Evolutionary conservation across 495 filamentous ascomycete genomes (phyloP).

Genomic region (Friedmanniomyces endolithicus): DNA sequence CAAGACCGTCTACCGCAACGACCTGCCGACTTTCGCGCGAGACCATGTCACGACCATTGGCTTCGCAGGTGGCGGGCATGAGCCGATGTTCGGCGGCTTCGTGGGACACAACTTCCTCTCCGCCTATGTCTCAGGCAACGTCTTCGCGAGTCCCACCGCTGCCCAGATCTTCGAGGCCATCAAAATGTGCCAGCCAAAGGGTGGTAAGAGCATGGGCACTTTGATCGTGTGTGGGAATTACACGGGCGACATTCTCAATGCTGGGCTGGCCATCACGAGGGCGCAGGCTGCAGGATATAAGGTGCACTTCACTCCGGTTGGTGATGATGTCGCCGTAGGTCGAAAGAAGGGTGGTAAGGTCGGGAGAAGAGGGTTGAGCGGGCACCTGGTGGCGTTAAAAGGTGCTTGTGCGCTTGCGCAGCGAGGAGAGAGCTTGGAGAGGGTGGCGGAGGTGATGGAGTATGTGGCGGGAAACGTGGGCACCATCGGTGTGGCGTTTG

Average conservation of each 20-base stretch:
- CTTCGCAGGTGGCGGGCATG: conserved; percentile 22
- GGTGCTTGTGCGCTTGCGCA: conserved; percentile 18
- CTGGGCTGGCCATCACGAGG: conserved; percentile 17
- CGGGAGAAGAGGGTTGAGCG: conserved; percentile 20
- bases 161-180: conserved; percentile 21
- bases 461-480: conserved; percentile 20
- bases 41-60: conserved; percentile 20
- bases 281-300: conserved; percentile 15
- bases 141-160: conserved; percentile 20
- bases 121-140: conserved; percentile 16
- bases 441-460: conserved; percentile 22
- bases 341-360: conserved; percentile 23
- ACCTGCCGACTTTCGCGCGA: conserved; percentile 7
- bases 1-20: conserved; percentile 19
- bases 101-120: conserved; percentile 20
- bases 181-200: conserved; percentile 13
- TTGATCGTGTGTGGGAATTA: conserved; percentile 22
- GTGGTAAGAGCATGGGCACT: conserved; percentile 17
- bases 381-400: conserved; percentile 20
- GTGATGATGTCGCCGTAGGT: conserved; percentile 22
- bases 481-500: conserved; percentile 21
- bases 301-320: conserved; percentile 15
- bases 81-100: conserved; percentile 21
- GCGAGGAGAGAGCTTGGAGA: conserved; percentile 14
- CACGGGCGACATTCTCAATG: conserved; percentile 22